Base-by-base conservation (phyloP, 2,329 filamentous ascomycete genomes). In the Penicillium sp. region DNA sequence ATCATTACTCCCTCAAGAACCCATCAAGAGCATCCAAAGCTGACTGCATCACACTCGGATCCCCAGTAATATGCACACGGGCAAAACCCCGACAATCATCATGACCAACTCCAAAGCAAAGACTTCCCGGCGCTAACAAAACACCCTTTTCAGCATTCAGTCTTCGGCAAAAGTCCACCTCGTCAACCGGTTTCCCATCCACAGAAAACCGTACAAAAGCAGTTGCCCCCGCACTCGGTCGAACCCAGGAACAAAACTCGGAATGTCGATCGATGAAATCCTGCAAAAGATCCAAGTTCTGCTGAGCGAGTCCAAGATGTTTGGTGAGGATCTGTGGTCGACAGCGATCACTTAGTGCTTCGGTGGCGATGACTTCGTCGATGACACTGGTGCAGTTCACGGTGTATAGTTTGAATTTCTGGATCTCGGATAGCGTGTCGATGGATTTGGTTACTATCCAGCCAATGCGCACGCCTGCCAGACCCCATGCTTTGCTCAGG, bases 401-500 rank as follows among this genome's bases (percentile, higher is more conserved):
- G 2, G 18, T 45, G 25, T 45, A 45, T 2, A 42, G 28, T 1
- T 38, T 16, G 12, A 34, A 23, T n/a, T 45, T 20, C 4, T 20
- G 13, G 5, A 23, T 32, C 8, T 28, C 7, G 1, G 35, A 4
- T 1, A 41, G 17, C 3, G 36, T 13, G 3, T 29, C 9, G 2
- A n/a, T 7, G n/a, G 22, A 41, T 26, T 15, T 22, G 0, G 38
- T 45, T 1, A 35, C 38, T 2, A 45, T 26, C 42, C 42, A 45
- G 25, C 42, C 42, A 6, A 42, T 20, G 3, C 42, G 35, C 1
- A 31, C 25, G 8, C 42, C 42, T 2, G 42, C 32, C 6, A 45
- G 20, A 10, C 42, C 42, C 42, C 39, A 45, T 3, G 35, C 30
- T 31, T 45, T 45, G 30, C 42, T 45, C 35, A 45, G 20, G 8